These are phyloP conservation scores for Noccaea bulbosa DNA, from an alignment of 345 rosid species.

Conservation along the genomic window DNA sequence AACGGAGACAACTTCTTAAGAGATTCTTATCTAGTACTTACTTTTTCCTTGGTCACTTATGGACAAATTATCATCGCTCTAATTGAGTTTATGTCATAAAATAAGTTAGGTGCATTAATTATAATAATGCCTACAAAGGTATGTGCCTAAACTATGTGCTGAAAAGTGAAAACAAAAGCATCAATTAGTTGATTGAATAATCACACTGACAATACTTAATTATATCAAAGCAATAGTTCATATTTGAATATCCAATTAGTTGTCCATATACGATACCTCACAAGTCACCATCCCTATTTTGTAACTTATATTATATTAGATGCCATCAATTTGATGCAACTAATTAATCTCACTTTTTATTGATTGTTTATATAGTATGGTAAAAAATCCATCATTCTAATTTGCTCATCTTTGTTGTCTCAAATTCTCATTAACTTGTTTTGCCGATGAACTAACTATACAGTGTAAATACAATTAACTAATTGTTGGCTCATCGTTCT, in stretches of 20 bases:
- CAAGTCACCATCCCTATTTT: constrained; percentile 3
- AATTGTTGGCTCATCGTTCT: no score
- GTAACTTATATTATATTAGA: neutral
- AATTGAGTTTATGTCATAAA: neutral
- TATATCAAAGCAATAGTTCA: constrained; percentile 16
- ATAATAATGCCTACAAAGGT: constrained; percentile 30
- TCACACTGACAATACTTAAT: constrained; percentile 17
- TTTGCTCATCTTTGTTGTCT: neutral
- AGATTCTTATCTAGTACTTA: constrained; percentile 4
- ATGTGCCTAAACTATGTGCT: constrained; percentile 36
- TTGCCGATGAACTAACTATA: neutral
- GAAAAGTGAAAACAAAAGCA: constrained; percentile 15
- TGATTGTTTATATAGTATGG: neutral
- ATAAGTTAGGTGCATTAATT: constrained; percentile 29
- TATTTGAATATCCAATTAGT: constrained; percentile 8
- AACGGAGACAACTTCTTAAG: constrained; percentile 17
- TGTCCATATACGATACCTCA: constrained; percentile 21
- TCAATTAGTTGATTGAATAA: constrained; percentile 31
- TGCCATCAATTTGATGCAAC: constrained; percentile 4
- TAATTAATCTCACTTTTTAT: neutral
- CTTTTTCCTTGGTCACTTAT: neutral
- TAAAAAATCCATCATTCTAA: neutral
- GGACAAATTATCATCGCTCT: neutral
- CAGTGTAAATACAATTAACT: no score
- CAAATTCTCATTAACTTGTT: neutral